Evolutionary conservation across 2,329 filamentous ascomycete species (phyloP).

Genomic region (Fonsecaea pedrosoi): DNA sequence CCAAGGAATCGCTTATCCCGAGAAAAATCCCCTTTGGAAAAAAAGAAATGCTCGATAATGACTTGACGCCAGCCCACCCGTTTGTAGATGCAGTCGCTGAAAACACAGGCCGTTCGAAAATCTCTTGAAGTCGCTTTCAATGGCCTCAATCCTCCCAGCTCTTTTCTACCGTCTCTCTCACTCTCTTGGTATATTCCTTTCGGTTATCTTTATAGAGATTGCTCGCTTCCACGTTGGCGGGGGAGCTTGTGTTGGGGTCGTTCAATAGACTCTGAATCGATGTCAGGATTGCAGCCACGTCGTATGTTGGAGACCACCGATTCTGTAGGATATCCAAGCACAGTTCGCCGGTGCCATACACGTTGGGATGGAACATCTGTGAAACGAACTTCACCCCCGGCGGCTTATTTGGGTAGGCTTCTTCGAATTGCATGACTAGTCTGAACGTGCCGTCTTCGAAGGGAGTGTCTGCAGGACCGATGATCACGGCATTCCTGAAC

Average conservation of each 20-base stretch:
- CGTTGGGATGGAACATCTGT: constrained; percentile 99
- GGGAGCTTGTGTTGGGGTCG: constrained; percentile 97
- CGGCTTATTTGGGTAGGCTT: constrained; percentile 98
- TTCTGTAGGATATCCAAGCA: constrained; percentile 98
- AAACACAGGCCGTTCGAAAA: not conserved
- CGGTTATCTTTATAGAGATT: constrained; percentile 99
- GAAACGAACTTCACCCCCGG: constrained; percentile 98
- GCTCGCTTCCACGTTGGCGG: constrained; percentile 95
- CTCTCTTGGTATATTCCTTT: constrained; percentile 93
- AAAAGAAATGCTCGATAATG: not conserved
- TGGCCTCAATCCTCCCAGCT: constrained; percentile 85
- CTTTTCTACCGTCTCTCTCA: constrained; percentile 97
- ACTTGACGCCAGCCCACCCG: constrained; percentile 16
- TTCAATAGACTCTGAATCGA: constrained; percentile 98
- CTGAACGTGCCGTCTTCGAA: constrained; percentile 98
- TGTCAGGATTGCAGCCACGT: constrained; percentile 94
- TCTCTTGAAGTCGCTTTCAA: not conserved
- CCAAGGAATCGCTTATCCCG: not conserved
- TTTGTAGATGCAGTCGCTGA: constrained; percentile 22
- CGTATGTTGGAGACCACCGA: constrained; percentile 97
- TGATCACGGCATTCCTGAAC: constrained; percentile 94
- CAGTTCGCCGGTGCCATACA: constrained; percentile 94
- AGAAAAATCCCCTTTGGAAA: not conserved
- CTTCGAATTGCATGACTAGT: constrained; percentile 98
- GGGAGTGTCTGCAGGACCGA: constrained; percentile 93